Evolutionary conservation across 495 filamentous ascomycete species (phyloP), one percentile per base, ranked within the genome.

Genomic region (Hypoxylon intermedium): DNA sequence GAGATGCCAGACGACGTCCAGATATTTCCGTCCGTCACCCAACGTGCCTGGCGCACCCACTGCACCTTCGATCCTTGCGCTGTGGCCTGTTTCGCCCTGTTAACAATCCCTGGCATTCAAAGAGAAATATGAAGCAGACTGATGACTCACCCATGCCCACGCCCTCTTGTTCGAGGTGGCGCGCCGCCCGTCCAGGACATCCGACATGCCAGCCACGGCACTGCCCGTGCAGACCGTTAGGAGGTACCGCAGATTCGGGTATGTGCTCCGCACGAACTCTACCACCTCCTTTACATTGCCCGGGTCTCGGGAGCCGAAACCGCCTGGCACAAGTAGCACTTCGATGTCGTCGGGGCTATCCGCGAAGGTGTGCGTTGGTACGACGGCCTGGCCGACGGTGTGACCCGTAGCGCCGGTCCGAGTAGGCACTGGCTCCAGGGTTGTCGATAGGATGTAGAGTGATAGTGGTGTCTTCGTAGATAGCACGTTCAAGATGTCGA

Each of bases 271-370:
- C 53, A 89, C 65, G 54, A 79, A 88, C 0, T 73, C 65, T 24
- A 83, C 74, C 5, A 77, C 67, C 6, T 61, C 62, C 5, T 48
- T 52, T 11, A 79, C 65, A 42, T 73, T 72, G 12, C 48, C 54
- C 9, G 74, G 61, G 6, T 70, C 53, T 1, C 83, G 78, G 3
- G 75, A 71, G 16, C 88, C 88, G 1, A 71, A 9, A 0, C 89
- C 89, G 3, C 89, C 89, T 0, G 87, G 88, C 2, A 92, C 73
- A 40, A 91, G 67, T 3, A 91, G 77, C 7, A 89, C 80, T 38
- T 92, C 87, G 4, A 90, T 66, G 20, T 72, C 73, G 12, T 74
- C 62, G 0, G 77, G 77, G 2, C 74, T 70, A 12, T 64, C 71
- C 9, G 53, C 59, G 63, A 84, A 87, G 0, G 85, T 87, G 70